Conservation (phyloP, 768 basidiomycete species). For the Collybiopsis luxurians region DNA sequence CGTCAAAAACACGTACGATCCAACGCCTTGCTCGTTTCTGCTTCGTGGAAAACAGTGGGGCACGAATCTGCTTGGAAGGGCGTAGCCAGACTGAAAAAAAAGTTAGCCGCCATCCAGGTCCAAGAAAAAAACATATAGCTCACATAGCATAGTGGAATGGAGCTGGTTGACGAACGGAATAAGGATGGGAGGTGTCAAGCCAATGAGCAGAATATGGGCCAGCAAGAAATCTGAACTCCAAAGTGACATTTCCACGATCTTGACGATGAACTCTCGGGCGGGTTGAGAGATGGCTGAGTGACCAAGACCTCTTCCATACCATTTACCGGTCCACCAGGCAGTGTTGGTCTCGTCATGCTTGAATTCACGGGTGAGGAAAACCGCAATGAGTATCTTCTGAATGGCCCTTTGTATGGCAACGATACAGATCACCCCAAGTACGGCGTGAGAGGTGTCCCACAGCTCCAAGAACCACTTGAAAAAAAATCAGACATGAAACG, state of each 20-base stretch:
- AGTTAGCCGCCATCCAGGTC: not conserved
- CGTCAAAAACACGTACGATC: conserved; percentile 55
- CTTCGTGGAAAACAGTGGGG: conserved; percentile 92
- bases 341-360: conserved; percentile 98
- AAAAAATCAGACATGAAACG: conserved; percentile 14
- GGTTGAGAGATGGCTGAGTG: conserved; percentile 93
- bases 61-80: conserved; percentile 90
- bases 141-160: conserved; percentile 93
- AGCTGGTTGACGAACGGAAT: conserved; percentile 86
- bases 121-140: no score
- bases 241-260: conserved; percentile 96
- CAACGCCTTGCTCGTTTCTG: conserved; percentile 89
- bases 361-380: conserved; percentile 94
- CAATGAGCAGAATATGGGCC: conserved; percentile 79
- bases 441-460: conserved; percentile 96
- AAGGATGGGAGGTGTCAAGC: conserved; percentile 80
- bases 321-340: conserved; percentile 99
- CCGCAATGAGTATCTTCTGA: conserved; percentile 91
- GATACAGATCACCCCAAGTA: conserved; percentile 87
- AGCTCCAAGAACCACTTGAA: conserved; percentile 91
- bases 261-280: conserved; percentile 95
- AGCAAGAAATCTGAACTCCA: conserved; percentile 96
- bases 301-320: conserved; percentile 94
- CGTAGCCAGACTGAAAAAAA: conserved; percentile 80
- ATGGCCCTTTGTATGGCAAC: conserved; percentile 89